Conservation (phyloP, 495 filamentous ascomycete genomes). For the Penicillium bialowiezense region DNA sequence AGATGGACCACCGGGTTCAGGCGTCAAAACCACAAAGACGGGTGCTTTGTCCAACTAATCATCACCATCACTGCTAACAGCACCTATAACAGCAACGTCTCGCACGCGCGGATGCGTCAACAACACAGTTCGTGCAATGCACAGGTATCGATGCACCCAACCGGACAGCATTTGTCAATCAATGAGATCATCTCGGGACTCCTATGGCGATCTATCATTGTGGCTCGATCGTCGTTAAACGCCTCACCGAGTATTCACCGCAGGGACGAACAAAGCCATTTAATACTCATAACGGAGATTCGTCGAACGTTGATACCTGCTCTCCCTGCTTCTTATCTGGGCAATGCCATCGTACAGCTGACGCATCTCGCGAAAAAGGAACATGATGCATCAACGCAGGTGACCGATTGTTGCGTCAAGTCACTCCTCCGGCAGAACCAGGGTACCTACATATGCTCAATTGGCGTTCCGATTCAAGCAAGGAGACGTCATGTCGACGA, state of each 20-base stretch:
- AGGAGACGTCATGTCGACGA: not conserved
- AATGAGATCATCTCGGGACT: no score
- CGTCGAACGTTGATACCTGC: not conserved
- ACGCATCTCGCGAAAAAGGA: not conserved
- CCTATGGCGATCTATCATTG: no score
- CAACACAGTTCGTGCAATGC: not conserved
- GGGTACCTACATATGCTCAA: not conserved
- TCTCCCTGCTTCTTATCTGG: not conserved
- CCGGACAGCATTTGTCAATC: no score
- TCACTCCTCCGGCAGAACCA: not conserved
- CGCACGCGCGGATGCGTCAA: not conserved
- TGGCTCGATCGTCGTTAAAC: no score
- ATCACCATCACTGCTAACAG: not conserved
- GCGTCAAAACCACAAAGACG: not conserved
- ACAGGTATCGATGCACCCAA: no score
- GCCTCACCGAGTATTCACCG: no score
- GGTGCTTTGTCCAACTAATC: not conserved
- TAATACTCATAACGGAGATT: not conserved
- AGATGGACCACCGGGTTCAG: no score
- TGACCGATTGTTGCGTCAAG: not conserved
- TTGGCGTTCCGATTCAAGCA: not conserved
- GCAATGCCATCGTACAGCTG: not conserved
- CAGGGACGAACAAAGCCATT: not conserved
- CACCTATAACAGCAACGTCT: not conserved
- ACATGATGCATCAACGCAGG: not conserved